Base-by-base conservation (phyloP, 768 basidiomycete species). In the Hygrophoropsis aurantiaca region DNA sequence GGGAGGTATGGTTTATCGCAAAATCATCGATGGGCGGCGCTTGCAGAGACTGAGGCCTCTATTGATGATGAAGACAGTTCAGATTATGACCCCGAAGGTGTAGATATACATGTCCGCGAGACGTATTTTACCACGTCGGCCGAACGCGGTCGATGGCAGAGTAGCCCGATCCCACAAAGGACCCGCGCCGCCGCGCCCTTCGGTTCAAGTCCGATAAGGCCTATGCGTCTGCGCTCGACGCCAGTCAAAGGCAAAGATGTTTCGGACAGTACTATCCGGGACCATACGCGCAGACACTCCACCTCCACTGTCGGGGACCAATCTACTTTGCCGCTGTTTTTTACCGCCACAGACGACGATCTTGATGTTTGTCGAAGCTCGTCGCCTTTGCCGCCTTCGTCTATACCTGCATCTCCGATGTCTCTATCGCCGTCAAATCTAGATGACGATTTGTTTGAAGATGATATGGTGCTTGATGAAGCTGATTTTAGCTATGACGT, bases 71-170 rank as follows among this genome's bases (percentile, higher is more conserved):
- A 40, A 33, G 54, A 63, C 44, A n/a, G n/a, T n/a, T n/a, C n/a
- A n/a, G 65, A 67, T 42, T 57, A 59, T 26, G 64, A 65, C 50
- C 57, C 65, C 44, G 64, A 65, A 46, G 56, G 57, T 50, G 56
- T 67, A 60, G 49, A 67, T 40, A 63, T 67, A 24, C 64, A 59
- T 36, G 50, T 65, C 37, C 78, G 74, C 41, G 68, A 73, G 48
- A 80, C 80, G 2, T 81, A 73, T 54, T 82, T 81, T 54, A 67
- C 71, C 38, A 71, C 72, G 10, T 83, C 81, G 33, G 73, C 78
- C 7, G 81, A 83, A 55, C 80, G 81, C 43, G 81, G 80, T 7
- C 72, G 73, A 46, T 82, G 81, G 81, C 69, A 71, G 51, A 77
- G 66, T 47, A 79, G 81, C 51, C 79, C 78, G 2, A 59, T 74